Conservation (phyloP, 2,329 filamentous ascomycete genomes). For the Phoma sp. region DNA sequence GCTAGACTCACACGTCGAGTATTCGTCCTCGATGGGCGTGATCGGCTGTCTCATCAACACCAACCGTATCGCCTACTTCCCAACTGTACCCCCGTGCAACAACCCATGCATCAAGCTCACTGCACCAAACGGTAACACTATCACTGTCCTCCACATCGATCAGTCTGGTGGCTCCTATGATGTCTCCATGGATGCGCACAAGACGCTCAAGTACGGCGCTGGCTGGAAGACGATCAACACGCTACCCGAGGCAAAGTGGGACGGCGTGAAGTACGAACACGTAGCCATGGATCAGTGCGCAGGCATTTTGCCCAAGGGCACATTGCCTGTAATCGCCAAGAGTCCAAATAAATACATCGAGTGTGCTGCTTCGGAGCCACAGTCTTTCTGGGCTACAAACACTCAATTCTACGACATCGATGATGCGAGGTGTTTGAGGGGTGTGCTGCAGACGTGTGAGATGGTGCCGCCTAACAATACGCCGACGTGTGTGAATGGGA, state of each 20-base stretch:
- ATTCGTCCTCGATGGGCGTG: constrained; percentile 64
- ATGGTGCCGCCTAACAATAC: constrained; percentile 22
- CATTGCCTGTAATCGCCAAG: constrained; percentile 24
- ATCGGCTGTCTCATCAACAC: constrained; percentile 67
- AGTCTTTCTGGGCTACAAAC: constrained; percentile 15
- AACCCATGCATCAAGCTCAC: constrained; percentile 64
- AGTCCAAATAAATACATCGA: constrained; percentile 21
- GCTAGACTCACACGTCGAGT: constrained; percentile 55
- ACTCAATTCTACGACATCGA: constrained; percentile 54
- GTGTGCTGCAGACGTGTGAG: constrained; percentile 27
- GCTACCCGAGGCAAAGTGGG: constrained; percentile 44
- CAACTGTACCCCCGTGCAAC: constrained; percentile 60
- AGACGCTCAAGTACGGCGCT: constrained; percentile 61
- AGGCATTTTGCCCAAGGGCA: constrained; percentile 52
- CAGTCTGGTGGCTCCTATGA: constrained; percentile 63
- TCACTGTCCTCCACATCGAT: constrained; percentile 67
- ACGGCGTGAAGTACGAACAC: constrained; percentile 61
- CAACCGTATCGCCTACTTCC: constrained; percentile 69
- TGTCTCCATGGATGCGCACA: constrained; percentile 68
- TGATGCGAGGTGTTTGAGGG: constrained; percentile 12
- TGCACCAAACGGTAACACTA: constrained; percentile 53
- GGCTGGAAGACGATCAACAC: constrained; percentile 55
- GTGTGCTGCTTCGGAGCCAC: constrained; percentile 18
- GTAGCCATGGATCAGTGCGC: constrained; percentile 58
- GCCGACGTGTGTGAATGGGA: constrained; percentile 22